phyloP scores from a whole-genome alignment of 2,329 filamentous ascomycete species.

The Apiospora hydei region DNA sequence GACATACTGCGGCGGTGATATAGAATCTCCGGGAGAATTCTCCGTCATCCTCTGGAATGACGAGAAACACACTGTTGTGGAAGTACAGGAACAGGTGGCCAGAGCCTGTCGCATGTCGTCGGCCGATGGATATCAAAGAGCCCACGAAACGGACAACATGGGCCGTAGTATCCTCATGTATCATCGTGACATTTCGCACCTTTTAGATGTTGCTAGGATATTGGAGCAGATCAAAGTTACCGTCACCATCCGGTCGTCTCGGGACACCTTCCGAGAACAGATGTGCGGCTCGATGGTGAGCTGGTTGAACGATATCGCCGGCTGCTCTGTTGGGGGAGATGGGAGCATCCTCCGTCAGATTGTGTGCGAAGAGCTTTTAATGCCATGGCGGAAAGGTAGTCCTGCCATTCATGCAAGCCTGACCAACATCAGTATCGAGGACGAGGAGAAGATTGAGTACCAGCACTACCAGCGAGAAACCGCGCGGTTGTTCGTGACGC shows the following conservation, averaged over 20 bases:
- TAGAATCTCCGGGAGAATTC: slow-evolving; percentile 75
- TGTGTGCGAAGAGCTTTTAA: slow-evolving; percentile 91
- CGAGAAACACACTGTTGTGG: slow-evolving; percentile 94
- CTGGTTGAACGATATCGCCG: slow-evolving; percentile 92
- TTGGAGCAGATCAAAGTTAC: slow-evolving; percentile 97
- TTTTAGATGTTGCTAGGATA: slow-evolving; percentile 81
- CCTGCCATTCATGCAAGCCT: slow-evolving; percentile 80
- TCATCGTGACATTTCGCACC: slow-evolving; percentile 71
- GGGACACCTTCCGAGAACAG: slow-evolving; percentile 95
- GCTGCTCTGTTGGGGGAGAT: slow-evolving; percentile 84
- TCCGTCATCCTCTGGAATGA: slow-evolving; percentile 95
- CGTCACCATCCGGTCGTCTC: slow-evolving; percentile 89
- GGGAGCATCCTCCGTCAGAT: slow-evolving; percentile 78
- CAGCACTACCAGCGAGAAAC: slow-evolving; percentile 43
- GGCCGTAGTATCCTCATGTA: slow-evolving; percentile 87
- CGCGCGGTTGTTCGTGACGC: slow-evolving; percentile 45
- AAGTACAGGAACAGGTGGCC: slow-evolving; percentile 89
- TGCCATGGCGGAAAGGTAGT: slow-evolving; percentile 87
- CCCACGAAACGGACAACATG: slow-evolving; percentile 87
- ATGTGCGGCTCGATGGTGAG: slow-evolving; percentile 99
- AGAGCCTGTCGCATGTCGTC: slow-evolving; percentile 81
- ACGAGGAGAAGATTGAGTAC: slow-evolving; percentile 73
- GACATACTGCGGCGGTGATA: slow-evolving; percentile 75
- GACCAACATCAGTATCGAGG: slow-evolving; percentile 80
- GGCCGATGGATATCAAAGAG: slow-evolving; percentile 74